A percentile compares a stretch with the other conserved stretches of the same genome.
These are phyloP conservation scores for Bruguiera sexangula DNA, from an alignment of 345 rosid species.

Conservation along the genomic window DNA sequence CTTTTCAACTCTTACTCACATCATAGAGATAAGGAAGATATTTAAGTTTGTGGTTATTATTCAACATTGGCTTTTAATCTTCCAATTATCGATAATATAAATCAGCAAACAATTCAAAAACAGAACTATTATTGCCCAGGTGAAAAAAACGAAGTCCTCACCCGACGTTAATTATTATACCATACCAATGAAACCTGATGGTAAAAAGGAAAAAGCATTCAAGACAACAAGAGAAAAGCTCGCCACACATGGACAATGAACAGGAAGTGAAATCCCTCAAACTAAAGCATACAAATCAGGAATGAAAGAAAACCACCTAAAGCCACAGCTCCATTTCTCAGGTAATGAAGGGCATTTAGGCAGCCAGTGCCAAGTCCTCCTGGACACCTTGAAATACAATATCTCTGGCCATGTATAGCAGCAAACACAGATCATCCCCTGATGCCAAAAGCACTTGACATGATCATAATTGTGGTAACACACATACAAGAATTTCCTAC, in stretches of 20 bases:
- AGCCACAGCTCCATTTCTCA: slow-evolving; percentile 90
- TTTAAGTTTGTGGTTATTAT: too few species aligned
- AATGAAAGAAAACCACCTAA: slow-evolving; percentile 84
- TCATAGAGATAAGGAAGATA: too few species aligned
- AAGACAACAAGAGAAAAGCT: background rate
- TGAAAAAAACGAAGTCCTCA: background rate
- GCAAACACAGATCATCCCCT: slow-evolving; percentile 73
- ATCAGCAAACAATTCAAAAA: background rate
- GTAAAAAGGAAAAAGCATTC: background rate
- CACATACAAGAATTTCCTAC: slow-evolving; percentile 73
- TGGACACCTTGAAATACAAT: slow-evolving; percentile 58
- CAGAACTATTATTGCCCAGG: background rate
- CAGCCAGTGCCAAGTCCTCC: slow-evolving; percentile 89
- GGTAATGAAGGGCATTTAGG: slow-evolving; percentile 81
- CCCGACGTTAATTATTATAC: background rate
- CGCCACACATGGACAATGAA: slow-evolving; percentile 4
- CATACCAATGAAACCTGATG: background rate
- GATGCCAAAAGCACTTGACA: slow-evolving; percentile 86
- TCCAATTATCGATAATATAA: background rate
- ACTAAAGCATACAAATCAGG: slow-evolving; percentile 61
- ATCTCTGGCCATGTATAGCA: slow-evolving; percentile 98
- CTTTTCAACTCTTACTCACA: too few species aligned
- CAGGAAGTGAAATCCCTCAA: slow-evolving; percentile 27
- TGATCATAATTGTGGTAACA: slow-evolving; percentile 88
- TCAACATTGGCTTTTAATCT: too few species aligned